A percentile compares a stretch with the other conserved stretches of the same genome.
phyloP scores from a whole-genome alignment of 2,329 filamentous ascomycete genomes.

The Phialemonium atrogriseum region DNA sequence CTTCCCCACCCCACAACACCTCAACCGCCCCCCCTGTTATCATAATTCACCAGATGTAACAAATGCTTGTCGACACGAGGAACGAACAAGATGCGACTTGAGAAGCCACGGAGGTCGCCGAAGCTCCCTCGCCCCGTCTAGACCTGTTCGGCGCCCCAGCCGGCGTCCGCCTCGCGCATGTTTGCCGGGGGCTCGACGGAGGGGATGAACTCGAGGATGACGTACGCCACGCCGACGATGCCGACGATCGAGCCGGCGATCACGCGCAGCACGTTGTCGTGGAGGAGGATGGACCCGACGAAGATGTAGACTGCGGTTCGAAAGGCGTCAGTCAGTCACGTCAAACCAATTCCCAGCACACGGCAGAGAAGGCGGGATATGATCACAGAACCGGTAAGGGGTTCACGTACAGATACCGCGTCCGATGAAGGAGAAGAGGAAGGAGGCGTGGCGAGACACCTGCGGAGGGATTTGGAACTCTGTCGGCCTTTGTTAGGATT shows the following conservation, averaged over 20 bases:
- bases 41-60: no score
- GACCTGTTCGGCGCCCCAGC: conserved; percentile 72
- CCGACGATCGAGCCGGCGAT: conserved; percentile 74
- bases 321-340: neutral
- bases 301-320: conserved; percentile 78
- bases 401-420: conserved; percentile 77
- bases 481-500: no score
- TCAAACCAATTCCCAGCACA: conserved; percentile 1
- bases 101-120: no score
- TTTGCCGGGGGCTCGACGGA: conserved; percentile 73
- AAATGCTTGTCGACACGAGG: no score
- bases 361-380: no score
- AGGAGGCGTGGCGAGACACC: conserved; percentile 86
- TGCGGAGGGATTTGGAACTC: conserved; percentile 96
- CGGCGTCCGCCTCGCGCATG: conserved; percentile 70
- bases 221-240: conserved; percentile 70
- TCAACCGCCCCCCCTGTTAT: no score
- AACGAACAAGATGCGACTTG: no score
- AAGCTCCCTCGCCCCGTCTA: conserved; percentile 32
- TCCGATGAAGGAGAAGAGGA: conserved; percentile 95
- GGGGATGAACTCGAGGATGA: conserved; percentile 66
- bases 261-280: conserved; percentile 52
- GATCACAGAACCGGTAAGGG: no score
- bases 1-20: no score
- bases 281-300: conserved; percentile 73